Base-by-base conservation (phyloP, 495 filamentous ascomycete genomes). In the Amphirosellinia nigrospora region DNA sequence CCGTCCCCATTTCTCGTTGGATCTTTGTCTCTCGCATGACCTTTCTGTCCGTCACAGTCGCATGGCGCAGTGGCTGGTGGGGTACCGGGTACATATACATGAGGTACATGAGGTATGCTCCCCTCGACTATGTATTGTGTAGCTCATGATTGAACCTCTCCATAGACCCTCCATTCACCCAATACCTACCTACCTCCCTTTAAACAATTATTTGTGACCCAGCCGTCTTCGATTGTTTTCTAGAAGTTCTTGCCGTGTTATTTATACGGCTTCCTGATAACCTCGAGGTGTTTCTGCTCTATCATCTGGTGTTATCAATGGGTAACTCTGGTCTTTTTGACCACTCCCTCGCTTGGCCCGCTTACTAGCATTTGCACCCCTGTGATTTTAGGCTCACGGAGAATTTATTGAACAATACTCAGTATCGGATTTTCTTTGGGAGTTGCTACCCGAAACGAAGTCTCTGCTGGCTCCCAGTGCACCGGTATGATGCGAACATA, bases 11-110 rank as follows among this genome's bases (percentile, higher is more conserved):
- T 30, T 26, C 30, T 58, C 43, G 34, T 13, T 58, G 64, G 50
- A 43, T 66, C 34, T 43, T 26, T 8, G 50, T 34, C 48, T 46
- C 53, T 68, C 56, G 66, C 43, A 48, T 68, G 66, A 68, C 41
- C 66, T 52, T 46, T 61, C 32, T 68, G 66, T 28, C 66, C 41
- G 66, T 62, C 66, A 69, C 66, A 58, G 66, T 68, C 56, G 66
- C 66, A 68, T 68, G 55, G 50, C n/a, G 53, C 41, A 21, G 66
- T 60, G 50, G 43, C 53, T 56, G n/a, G 66, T 28, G 66, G 66
- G 66, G 66, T 46, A 28, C 45, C 43, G 46, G 63, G 32, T 53
- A 65, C 45, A 52, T 39, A 21, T 53, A 65, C 45, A 52, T 39
- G 19, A 53, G 34, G 34, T 36, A 36, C n/a, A n/a, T n/a, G n/a